Conservation (phyloP, 2,329 filamentous ascomycete species). For the Sarocladium strictum region DNA sequence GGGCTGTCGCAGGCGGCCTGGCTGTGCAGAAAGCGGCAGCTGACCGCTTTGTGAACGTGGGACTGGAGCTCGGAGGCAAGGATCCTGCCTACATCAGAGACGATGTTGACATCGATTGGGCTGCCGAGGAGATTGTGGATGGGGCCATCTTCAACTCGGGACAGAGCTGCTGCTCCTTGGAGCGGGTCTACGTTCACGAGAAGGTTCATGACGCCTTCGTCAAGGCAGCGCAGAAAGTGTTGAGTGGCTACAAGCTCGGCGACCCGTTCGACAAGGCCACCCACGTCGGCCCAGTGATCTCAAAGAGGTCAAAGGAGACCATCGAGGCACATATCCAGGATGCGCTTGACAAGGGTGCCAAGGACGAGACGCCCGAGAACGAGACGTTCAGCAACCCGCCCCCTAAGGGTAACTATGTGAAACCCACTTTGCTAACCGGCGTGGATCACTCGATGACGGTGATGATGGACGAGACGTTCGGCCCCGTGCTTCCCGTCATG, state of each 20-base stretch:
- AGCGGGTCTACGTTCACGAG: constrained; percentile 86
- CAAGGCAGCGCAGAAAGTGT: constrained; percentile 69
- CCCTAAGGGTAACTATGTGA: constrained; percentile 79
- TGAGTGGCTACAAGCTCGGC: constrained; percentile 79
- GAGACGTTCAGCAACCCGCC: constrained; percentile 67
- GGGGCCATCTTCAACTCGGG: constrained; percentile 97
- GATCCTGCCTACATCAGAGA: constrained; percentile 84
- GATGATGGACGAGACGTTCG: constrained; percentile 94
- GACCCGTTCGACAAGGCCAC: constrained; percentile 76
- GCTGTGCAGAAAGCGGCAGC: constrained; percentile 80
- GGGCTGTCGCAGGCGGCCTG: constrained; percentile 81
- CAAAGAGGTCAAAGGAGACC: constrained; percentile 66
- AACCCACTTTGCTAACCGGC: constrained; percentile 73
- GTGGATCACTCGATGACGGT: constrained; percentile 79
- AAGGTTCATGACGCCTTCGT: constrained; percentile 80
- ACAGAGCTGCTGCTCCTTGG: constrained; percentile 93
- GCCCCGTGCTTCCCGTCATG: constrained; percentile 86
- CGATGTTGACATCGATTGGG: constrained; percentile 87
- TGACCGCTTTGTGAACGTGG: constrained; percentile 78
- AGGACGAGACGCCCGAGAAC: constrained; percentile 78
- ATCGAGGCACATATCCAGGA: constrained; percentile 78
- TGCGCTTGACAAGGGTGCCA: constrained; percentile 76
- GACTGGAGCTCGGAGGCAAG: constrained; percentile 89
- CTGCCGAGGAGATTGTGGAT: constrained; percentile 89
- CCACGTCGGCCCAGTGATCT: constrained; percentile 84